Evolutionary conservation across 1,139 yeast species (phyloP).

Genomic region (Yamadazyma oceani): DNA sequence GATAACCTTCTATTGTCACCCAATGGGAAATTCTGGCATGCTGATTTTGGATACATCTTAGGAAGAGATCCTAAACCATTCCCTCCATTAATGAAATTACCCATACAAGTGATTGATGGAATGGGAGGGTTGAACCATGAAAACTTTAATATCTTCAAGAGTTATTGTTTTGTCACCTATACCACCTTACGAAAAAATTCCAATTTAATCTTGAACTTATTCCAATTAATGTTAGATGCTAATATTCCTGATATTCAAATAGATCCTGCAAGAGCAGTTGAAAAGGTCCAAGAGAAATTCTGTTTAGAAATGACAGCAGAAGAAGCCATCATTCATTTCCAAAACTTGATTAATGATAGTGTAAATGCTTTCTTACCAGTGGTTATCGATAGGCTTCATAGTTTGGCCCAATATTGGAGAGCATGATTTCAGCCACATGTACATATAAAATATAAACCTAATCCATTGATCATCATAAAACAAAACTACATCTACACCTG

Average conservation of each 20-base stretch:
- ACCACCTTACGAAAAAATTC: slow-evolving; percentile 88
- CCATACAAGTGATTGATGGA: slow-evolving; percentile 95
- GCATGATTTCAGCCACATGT: slow-evolving; percentile 48
- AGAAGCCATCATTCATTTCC: slow-evolving; percentile 93
- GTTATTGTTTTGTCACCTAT: slow-evolving; percentile 93
- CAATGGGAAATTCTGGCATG: slow-evolving; percentile 90
- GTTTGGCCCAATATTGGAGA: slow-evolving; percentile 96
- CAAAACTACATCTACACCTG: no score
- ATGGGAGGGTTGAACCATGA: slow-evolving; percentile 92
- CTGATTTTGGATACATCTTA: slow-evolving; percentile 93
- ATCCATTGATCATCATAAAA: no score
- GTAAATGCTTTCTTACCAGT: slow-evolving; percentile 92
- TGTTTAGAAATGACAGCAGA: slow-evolving; percentile 92
- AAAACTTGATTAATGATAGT: slow-evolving; percentile 87
- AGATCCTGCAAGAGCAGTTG: slow-evolving; percentile 76
- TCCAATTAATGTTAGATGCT: slow-evolving; percentile 92
- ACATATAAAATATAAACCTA: no score
- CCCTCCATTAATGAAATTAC: slow-evolving; percentile 97
- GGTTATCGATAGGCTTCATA: slow-evolving; percentile 91
- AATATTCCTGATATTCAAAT: slow-evolving; percentile 82
- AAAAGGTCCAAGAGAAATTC: slow-evolving; percentile 91
- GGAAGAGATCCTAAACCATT: slow-evolving; percentile 98
- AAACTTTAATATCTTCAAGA: slow-evolving; percentile 82
- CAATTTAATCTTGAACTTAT: slow-evolving; percentile 82
- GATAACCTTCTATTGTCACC: slow-evolving; percentile 77